Evolutionary conservation across 2,329 filamentous ascomycete genomes (phyloP), one percentile per base, ranked within the genome.

Genomic region (Phaeosphaeria sp.): DNA sequence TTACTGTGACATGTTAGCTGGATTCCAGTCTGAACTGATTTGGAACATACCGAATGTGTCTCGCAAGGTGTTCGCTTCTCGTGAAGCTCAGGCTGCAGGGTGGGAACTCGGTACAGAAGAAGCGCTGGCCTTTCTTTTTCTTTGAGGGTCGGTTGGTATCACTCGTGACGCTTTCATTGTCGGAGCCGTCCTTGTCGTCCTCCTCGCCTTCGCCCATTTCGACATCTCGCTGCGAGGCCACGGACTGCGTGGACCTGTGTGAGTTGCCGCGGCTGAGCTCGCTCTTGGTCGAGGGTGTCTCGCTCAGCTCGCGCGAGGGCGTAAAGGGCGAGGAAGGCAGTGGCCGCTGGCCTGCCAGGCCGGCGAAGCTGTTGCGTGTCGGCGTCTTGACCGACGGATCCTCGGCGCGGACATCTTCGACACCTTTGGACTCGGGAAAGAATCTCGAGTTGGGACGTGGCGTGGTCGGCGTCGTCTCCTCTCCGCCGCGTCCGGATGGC

Each of bases 81-180:
- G 95, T 98, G 74, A 99, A 99, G 77, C 93, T 97, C 56, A 99
- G 78, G 71, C 90, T 93, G 78, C 95, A 99, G 3, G 93, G 93
- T 24, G 94, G 94, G 68, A 92, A 98, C 30, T 97, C 93, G 3
- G 91, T 96, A 79, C 95, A 99, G 78, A 94, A 97, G 78, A 99
- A 99, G 46, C 92, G 88, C 76, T 97, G 93, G 0, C 93, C 92
- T 78, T 97, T 97, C 81, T 97, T 97, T 85, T 97, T 98, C 80
- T 96, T 96, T 51, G 86, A 89, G 8, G 91, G 90, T 61, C 89
- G 86, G 59, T 92, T 91, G 13, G 90, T 91, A 30, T 83, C 82
- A 60, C 80, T 81, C 17, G 74, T 79, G 15, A 77, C 77, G 60
- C 81, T 83, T 24, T 83, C 82, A 51, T 81, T 80, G 67, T 84